Conservation (phyloP, 225 moss, liverwort and hornwort genomes). For the Ulota crispa region DNA sequence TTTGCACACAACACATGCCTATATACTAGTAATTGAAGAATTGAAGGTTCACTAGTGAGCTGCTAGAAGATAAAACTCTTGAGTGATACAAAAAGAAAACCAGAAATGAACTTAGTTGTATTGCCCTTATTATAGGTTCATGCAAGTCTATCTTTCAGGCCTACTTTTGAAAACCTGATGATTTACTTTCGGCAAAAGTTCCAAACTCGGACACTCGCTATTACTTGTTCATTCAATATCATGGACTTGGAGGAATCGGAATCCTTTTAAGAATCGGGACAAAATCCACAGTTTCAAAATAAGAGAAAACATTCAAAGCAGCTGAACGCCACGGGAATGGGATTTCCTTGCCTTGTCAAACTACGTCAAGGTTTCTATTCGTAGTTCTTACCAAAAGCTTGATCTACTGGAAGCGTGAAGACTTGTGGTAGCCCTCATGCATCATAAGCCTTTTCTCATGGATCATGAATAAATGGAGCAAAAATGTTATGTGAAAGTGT, state of each 20-base stretch:
- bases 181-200: too few species aligned
- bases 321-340: background rate
- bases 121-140: too few species aligned
- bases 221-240: background rate
- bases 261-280: background rate
- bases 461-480: background rate
- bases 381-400: background rate
- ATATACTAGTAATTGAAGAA: too few species aligned
- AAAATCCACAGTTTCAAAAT: background rate
- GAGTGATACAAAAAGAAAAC: too few species aligned
- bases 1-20: too few species aligned
- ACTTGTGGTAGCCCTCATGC: background rate
- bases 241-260: background rate
- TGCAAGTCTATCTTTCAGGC: too few species aligned
- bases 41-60: too few species aligned
- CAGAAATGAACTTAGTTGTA: too few species aligned
- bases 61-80: too few species aligned
- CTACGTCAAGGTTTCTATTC: background rate
- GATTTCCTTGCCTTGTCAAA: background rate
- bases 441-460: background rate
- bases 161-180: too few species aligned
- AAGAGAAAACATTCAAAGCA: background rate
- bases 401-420: background rate
- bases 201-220: too few species aligned
- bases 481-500: too few species aligned